Percentiles rank a stretch among this genome's conserved stretches.
Evolutionary conservation across 345 rosid species (phyloP).

Genomic region (Hibiscus syriacus): DNA sequence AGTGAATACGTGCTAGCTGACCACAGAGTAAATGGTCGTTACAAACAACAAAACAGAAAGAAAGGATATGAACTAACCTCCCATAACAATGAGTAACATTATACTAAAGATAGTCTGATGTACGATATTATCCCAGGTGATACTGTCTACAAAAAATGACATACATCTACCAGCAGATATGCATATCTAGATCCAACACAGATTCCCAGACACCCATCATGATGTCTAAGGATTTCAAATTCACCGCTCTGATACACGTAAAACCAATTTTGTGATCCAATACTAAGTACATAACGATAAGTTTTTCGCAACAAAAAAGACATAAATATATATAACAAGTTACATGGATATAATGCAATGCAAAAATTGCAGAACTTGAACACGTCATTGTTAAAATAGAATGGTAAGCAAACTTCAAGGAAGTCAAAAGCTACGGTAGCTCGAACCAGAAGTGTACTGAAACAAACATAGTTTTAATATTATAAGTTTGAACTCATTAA

Average conservation of each 20-base stretch:
- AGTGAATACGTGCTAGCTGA: slow-evolving; percentile 41
- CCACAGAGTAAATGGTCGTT: slow-evolving; percentile 11
- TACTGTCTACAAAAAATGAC: neutral
- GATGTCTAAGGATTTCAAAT: neutral
- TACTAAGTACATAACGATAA: neutral
- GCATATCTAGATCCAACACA: neutral
- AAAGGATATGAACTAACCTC: neutral
- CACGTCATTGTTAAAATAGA: neutral
- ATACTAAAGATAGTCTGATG: neutral
- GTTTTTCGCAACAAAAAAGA: neutral
- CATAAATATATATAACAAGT: neutral
- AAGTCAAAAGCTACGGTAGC: neutral
- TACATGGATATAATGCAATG: neutral
- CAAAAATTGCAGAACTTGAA: neutral
- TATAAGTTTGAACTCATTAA: too few relatives aligned
- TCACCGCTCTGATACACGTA: neutral
- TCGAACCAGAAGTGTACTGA: neutral
- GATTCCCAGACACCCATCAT: neutral
- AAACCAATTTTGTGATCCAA: neutral
- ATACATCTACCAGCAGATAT: neutral
- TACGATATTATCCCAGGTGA: neutral
- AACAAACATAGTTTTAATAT: neutral
- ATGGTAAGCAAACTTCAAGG: neutral
- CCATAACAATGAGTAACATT: neutral
- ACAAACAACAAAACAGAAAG: neutral